Base-by-base conservation (phyloP, 139 green algal species). In the Haematococcus sp. region DNA sequence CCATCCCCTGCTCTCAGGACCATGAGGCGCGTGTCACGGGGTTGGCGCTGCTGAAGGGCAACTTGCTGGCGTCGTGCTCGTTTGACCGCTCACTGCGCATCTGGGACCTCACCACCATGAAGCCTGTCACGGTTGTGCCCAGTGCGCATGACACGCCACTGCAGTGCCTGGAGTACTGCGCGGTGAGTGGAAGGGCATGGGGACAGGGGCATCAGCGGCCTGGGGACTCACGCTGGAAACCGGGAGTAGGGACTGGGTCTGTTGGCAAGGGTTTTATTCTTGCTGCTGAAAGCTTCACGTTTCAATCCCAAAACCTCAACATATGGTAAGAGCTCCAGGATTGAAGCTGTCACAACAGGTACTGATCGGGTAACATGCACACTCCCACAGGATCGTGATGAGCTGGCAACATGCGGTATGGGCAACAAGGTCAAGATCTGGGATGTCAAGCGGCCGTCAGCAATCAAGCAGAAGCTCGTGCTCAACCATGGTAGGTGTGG, bases 91-190 rank as follows among this genome's bases (percentile, higher is more conserved):
- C 63, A 44, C 69, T 93, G n/a, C 67, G 88, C n/a, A 72, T 86
- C 40, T 93, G 88, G 88, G 84, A 90, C 76, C 81, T 93, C 46
- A 79, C 83, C 35, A 91, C 73, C 34, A 86, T 91, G 79, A 88
- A 88, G 75, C 80, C 75, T 0, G 51, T 93, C 32, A 58, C 71
- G 23, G 61, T 71, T 4, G 74, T 85, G 35, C 59, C 63, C 46
- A 69, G 81, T 44, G 84, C 82, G 16, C 87, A 90, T 51, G 75
- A 85, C 73, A 81, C 76, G 3, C 64, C 80, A 31, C 74, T 92
- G 23, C 77, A 86, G 58, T 85, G 84, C 64, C 35, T 90, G 15
- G 76, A 87, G 61, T 82, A 80, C 74, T 27, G 35, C 31, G 7
- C 64, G 58, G 56, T 55, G 23, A 17, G 70, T 52, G 40, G n/a